Conservation (phyloP, 257 asterid genomes). For the Prunella vulgaris region DNA sequence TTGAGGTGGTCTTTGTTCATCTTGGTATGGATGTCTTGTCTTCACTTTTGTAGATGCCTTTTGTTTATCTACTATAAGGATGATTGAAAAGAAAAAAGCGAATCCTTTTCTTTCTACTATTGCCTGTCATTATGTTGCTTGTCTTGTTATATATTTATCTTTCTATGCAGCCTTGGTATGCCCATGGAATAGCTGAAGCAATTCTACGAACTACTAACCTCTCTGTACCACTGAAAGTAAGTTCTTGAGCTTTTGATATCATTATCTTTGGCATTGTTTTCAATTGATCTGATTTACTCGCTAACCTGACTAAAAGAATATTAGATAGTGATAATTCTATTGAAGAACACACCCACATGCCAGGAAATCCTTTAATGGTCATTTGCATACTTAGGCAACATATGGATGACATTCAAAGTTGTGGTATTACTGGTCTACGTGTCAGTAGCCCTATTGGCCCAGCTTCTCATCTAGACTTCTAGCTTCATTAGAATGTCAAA, state of each 20-base stretch:
- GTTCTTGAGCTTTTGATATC: constrained; percentile 23
- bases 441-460: neutral
- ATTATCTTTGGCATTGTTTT: constrained; percentile 6
- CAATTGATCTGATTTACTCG: neutral
- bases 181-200: constrained; percentile 96
- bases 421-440: neutral
- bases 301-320: neutral
- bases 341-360: neutral
- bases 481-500: neutral
- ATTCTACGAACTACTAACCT: constrained; percentile 84
- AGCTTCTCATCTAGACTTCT: too few species aligned
- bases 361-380: neutral
- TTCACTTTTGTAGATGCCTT: neutral
- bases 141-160: neutral
- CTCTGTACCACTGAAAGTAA: constrained; percentile 84
- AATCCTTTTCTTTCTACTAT: neutral
- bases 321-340: neutral
- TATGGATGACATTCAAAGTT: neutral
- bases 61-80: neutral
- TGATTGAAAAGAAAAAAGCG: neutral
- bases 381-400: neutral
- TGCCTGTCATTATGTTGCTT: constrained; percentile 6
- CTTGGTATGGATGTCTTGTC: neutral
- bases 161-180: constrained; percentile 93
- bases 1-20: neutral